These are phyloP conservation scores for Balakata baccata DNA, from an alignment of 345 rosid species.

Conservation along the genomic window DNA sequence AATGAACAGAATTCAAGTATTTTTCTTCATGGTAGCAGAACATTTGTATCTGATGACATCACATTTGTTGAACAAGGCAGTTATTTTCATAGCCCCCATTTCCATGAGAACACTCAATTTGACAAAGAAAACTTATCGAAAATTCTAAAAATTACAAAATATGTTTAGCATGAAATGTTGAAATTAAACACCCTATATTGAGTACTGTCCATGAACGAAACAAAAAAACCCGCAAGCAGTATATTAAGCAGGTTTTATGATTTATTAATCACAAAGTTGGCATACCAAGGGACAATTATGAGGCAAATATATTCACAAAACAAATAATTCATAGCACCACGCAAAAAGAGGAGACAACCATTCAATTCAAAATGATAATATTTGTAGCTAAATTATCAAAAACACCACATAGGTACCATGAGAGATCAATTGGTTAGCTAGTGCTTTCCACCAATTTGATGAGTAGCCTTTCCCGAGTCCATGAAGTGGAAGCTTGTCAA, in stretches of 20 bases:
- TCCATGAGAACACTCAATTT: too few relatives aligned
- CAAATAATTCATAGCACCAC: background rate
- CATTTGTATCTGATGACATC: too few relatives aligned
- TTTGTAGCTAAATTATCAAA: background rate
- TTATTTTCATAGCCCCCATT: too few relatives aligned
- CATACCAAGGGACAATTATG: background rate
- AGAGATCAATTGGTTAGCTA: constrained; percentile 40
- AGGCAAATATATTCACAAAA: background rate
- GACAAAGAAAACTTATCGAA: too few relatives aligned
- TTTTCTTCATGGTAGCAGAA: too few relatives aligned
- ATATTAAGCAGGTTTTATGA: background rate
- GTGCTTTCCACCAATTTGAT: constrained; percentile 49
- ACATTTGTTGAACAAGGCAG: too few relatives aligned
- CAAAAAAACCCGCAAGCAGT: background rate
- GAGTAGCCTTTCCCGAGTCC: constrained; percentile 46
- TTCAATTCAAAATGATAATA: background rate
- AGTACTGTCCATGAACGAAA: background rate
- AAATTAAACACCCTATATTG: too few relatives aligned
- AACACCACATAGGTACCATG: constrained; percentile 22
- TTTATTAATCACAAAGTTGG: background rate
- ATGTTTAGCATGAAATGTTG: too few relatives aligned
- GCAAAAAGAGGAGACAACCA: background rate
- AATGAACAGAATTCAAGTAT: too few relatives aligned
- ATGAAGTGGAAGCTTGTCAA: constrained; percentile 49
- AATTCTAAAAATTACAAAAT: too few relatives aligned